phyloP scores from a whole-genome alignment of 305 asterid species.

The Withania somnifera region DNA sequence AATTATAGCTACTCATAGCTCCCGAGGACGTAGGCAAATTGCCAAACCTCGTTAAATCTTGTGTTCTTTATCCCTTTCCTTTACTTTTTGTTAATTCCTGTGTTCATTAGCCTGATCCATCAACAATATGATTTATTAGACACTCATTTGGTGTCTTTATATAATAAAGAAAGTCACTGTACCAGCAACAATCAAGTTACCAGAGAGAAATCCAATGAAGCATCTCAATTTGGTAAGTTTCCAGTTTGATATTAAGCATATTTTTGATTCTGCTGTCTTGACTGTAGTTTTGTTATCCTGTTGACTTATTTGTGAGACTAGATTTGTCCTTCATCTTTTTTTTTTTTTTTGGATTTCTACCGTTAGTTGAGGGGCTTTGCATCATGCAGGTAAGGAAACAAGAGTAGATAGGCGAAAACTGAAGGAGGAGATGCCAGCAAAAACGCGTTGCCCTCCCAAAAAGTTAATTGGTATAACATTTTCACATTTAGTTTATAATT shows the following conservation, averaged over 20 bases:
- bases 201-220: not conserved
- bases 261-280: not conserved
- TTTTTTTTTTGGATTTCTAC: not conserved
- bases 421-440: not conserved
- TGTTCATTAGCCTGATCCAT: too few relatives aligned
- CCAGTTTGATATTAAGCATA: not conserved
- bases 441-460: not conserved
- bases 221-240: not conserved
- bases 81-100: too few relatives aligned
- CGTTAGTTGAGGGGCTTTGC: not conserved
- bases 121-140: not conserved
- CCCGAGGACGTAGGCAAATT: too few relatives aligned
- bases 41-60: too few relatives aligned
- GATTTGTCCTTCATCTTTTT: not conserved
- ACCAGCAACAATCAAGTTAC: not conserved
- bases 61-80: too few relatives aligned
- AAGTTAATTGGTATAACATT: not conserved
- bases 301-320: not conserved
- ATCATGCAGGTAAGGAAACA: not conserved
- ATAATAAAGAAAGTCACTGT: not conserved
- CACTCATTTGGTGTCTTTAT: not conserved
- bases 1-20: too few relatives aligned
- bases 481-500: not conserved
- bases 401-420: not conserved
- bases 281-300: not conserved